phyloP scores from a whole-genome alignment of 2,329 filamentous ascomycete species.

The Fusarium fujikuroi region DNA sequence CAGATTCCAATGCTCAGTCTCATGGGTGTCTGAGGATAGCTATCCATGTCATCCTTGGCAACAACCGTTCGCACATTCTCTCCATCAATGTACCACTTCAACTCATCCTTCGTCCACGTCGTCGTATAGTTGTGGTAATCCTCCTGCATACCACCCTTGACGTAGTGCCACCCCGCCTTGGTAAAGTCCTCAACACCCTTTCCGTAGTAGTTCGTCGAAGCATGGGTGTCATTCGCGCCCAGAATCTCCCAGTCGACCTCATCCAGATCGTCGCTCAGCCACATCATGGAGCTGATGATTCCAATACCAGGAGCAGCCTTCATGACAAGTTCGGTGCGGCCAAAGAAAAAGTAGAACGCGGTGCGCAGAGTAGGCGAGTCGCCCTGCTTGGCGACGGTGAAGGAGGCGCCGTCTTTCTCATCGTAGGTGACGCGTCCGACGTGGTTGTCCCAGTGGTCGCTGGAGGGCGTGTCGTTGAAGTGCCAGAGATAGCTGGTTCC shows the following conservation, averaged over 20 bases:
- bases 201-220: constrained; percentile 81
- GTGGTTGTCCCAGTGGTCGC: constrained; percentile 71
- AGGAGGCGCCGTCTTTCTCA: constrained; percentile 71
- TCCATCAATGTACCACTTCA: constrained; percentile 78
- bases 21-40: constrained; percentile 83
- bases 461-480: constrained; percentile 71
- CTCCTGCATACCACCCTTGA: constrained; percentile 64
- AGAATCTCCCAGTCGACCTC: constrained; percentile 91
- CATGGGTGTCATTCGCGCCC: constrained; percentile 71
- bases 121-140: constrained; percentile 82
- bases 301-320: constrained; percentile 80
- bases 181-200: constrained; percentile 74
- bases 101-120: constrained; percentile 73
- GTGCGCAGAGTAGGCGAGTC: constrained; percentile 83
- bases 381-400: constrained; percentile 75
- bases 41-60: constrained; percentile 67
- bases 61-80: constrained; percentile 71
- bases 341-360: constrained; percentile 88
- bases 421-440: constrained; percentile 73
- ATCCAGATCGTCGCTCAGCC: constrained; percentile 85
- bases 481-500: constrained; percentile 70
- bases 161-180: constrained; percentile 69
- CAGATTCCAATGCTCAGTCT: constrained; percentile 74
- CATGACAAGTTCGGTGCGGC: constrained; percentile 80
- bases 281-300: constrained; percentile 84